Base-by-base conservation (phyloP, 2,329 filamentous ascomycete genomes). In the Diatrype stigma region DNA sequence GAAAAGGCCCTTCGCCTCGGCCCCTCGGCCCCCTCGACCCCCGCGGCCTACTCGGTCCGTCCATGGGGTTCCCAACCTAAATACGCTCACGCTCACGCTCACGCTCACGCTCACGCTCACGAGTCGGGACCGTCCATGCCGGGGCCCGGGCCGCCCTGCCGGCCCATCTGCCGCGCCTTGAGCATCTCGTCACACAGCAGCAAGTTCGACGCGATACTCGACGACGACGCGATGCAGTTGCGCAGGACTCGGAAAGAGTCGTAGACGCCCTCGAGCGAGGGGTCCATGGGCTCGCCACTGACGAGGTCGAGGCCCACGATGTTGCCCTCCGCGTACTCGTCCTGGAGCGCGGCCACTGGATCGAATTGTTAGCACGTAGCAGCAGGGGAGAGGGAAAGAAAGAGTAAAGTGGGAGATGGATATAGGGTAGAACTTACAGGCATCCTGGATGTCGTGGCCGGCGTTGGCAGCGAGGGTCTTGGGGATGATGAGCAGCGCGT, bases 401-500 rank as follows among this genome's bases (percentile, higher is more conserved):
- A 16, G 3, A 1, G 32, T 12, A 46, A 16, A 38, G 11, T 6
- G 26, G 10, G 5, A 30, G 26, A 30, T 30, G 10, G 26, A 30
- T 30, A n/a, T n/a, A n/a, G 7, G 21, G 7, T 14, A 45, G 37
- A 35, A 84, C 89, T 80, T 80, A 93, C 89, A 77, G 59, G 91
- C 87, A 74, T 99, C 94, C 73, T 99, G 94, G 56, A 99, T 90
- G 66, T 99, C 94, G 63, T 96, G 92, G 53, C 94, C 94, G 48
- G 90, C 90, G 67, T 99, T 99, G 59, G 92, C 91, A 44, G 94
- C 94, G 57, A 99, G 80, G 2, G 92, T 97, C 82, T 99, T 99
- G 64, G 94, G 94, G 65, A 99, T 97, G 63, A 99, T 80, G 56
- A 99, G 79, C 44, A 99, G 80, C 48, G 94, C 93, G 72, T 99